Conservation (phyloP, 345 rosid genomes). For the Microcos paniculata region DNA sequence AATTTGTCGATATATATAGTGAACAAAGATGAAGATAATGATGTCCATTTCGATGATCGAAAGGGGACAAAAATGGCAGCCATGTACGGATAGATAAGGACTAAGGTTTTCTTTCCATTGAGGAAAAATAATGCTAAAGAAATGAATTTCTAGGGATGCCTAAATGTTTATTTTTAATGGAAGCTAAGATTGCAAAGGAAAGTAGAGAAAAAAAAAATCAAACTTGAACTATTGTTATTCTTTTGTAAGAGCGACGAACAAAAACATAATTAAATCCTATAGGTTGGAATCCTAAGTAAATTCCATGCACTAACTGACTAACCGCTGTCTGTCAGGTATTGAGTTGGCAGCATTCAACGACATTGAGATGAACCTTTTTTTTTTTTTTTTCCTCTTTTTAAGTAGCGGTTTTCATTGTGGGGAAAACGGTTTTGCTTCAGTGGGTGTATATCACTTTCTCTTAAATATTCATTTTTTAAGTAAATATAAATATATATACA, state of each 20-base stretch:
- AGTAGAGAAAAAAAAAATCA: not conserved
- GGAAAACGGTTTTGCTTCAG: not conserved
- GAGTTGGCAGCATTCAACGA: not conserved
- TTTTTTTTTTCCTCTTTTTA: not conserved
- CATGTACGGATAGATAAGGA: not conserved
- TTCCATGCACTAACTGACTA: not conserved
- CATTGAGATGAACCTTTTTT: constrained; percentile 1
- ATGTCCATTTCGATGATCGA: not conserved
- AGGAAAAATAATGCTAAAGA: not conserved
- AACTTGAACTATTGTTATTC: not conserved
- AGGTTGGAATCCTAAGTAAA: constrained; percentile 7
- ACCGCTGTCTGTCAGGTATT: not conserved
- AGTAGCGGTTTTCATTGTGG: not conserved
- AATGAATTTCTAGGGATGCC: not conserved
- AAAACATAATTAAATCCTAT: not conserved
- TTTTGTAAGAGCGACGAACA: not conserved
- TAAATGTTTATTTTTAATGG: not conserved
- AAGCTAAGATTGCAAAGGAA: not conserved
- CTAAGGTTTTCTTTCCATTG: not conserved
- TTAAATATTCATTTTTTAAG: not conserved
- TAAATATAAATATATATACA: no score
- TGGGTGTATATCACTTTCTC: not conserved
- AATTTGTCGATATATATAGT: not conserved
- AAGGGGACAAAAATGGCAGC: not conserved
- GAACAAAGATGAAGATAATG: not conserved